Conservation (phyloP, 2,329 filamentous ascomycete genomes). For the Exophiala sp. region DNA sequence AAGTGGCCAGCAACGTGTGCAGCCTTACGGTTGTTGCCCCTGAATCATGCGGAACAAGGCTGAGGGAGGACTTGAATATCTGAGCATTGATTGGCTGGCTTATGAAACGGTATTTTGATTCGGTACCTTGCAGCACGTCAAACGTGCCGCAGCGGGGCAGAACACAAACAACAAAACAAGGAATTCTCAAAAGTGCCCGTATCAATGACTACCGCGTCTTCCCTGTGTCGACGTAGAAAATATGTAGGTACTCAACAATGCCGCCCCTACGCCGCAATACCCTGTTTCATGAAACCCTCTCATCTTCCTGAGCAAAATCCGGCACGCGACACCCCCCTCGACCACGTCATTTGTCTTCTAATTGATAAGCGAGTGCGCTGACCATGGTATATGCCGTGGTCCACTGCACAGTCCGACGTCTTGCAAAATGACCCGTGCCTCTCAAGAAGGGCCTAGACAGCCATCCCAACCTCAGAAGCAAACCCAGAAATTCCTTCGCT, state of each 20-base stretch:
- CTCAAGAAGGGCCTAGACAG: constrained; percentile 1
- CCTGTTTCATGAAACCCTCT: neutral
- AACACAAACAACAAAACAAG: neutral
- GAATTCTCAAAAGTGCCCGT: neutral
- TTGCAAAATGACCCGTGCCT: constrained; percentile 8
- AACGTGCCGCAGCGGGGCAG: neutral
- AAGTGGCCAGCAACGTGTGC: neutral
- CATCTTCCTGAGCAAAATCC: neutral
- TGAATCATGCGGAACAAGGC: neutral
- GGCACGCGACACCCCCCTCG: neutral
- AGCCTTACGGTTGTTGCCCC: neutral
- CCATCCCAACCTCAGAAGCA: constrained; percentile 34
- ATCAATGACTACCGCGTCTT: neutral
- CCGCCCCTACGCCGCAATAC: too few relatives aligned
- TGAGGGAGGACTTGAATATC: neutral
- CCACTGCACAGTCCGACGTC: neutral
- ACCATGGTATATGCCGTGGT: neutral
- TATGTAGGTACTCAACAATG: too few relatives aligned
- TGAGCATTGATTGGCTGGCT: too few relatives aligned
- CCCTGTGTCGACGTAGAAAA: too few relatives aligned
- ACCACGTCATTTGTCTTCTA: too few relatives aligned
- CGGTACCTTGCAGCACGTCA: constrained; percentile 3
- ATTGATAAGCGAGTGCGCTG: too few relatives aligned
- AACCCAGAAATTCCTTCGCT: constrained; percentile 50
- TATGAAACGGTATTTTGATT: too few relatives aligned